These are phyloP conservation scores for Neurospora tetrasperma DNA, from an alignment of 495 filamentous ascomycete genomes.

Conservation along the genomic window DNA sequence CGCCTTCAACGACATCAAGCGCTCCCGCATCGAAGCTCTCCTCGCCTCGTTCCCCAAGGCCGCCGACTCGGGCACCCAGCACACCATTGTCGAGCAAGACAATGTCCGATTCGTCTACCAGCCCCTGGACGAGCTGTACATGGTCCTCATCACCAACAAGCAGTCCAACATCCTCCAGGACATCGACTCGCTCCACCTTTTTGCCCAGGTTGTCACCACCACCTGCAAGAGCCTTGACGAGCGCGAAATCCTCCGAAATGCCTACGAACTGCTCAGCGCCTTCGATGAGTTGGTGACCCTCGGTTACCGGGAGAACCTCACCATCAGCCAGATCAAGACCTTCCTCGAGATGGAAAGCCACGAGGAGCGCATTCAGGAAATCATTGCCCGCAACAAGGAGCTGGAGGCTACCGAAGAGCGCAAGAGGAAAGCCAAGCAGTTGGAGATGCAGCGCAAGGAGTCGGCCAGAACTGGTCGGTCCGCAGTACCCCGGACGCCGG, in stretches of 20 bases:
- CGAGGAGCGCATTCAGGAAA: conserved; percentile 96
- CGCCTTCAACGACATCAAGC: conserved; percentile 91
- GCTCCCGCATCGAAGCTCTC: conserved; percentile 90
- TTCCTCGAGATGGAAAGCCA: conserved; percentile 99
- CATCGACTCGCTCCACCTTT: conserved; percentile 94
- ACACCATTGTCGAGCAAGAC: conserved; percentile 96
- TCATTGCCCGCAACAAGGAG: conserved; percentile 97
- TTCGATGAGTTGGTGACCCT: conserved; percentile 94
- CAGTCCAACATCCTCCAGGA: conserved; percentile 99
- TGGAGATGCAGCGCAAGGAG: conserved; percentile 97
- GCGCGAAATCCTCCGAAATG: conserved; percentile 85
- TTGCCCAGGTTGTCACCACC: conserved; percentile 90
- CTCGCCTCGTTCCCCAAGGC: conserved; percentile 96
- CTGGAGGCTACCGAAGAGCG: conserved; percentile 94
- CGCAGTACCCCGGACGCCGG: conserved; percentile 56
- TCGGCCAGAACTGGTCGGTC: conserved; percentile 46
- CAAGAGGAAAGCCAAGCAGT: conserved; percentile 93
- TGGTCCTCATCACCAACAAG: conserved; percentile 97
- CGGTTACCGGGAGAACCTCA: conserved; percentile 92
- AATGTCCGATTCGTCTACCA: conserved; percentile 99
- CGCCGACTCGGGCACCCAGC: conserved; percentile 85
- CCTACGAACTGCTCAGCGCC: conserved; percentile 87
- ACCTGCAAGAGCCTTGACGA: conserved; percentile 96
- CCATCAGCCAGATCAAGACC: conserved; percentile 91
- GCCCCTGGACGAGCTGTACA: conserved; percentile 96